A percentile compares a stretch with the other conserved stretches of the same genome.
phyloP scores from a whole-genome alignment of 768 basidiomycete genomes.

The Pholiota conissans region DNA sequence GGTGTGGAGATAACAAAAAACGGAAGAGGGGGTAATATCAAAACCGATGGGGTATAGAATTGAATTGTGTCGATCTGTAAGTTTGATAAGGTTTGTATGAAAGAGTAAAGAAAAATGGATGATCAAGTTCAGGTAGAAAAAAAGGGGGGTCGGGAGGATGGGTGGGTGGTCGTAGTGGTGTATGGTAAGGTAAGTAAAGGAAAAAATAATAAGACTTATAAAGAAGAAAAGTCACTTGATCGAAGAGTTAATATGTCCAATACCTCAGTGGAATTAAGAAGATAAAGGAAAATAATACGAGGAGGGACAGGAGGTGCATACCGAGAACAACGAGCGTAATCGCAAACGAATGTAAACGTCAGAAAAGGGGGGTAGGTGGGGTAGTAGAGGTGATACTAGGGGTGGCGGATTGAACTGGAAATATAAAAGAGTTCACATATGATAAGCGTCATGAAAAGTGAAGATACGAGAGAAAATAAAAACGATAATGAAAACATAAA shows the following conservation, averaged over 20 bases:
- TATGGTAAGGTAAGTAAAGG: neutral
- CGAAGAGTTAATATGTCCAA: neutral
- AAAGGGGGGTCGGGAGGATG: neutral
- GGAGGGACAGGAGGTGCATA: neutral
- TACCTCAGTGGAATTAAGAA: neutral
- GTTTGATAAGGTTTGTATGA: neutral
- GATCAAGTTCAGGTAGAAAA: neutral
- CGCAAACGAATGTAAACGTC: neutral
- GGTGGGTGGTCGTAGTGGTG: neutral
- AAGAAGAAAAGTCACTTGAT: slow-evolving; percentile 4
- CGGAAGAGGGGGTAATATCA: neutral
- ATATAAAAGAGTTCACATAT: neutral
- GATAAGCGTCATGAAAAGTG: slow-evolving; percentile 5
- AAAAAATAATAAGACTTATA: neutral
- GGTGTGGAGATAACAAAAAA: neutral
- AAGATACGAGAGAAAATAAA: slow-evolving; percentile 4
- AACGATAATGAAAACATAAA: slow-evolving; percentile 3
- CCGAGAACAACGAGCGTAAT: neutral
- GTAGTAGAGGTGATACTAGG: neutral
- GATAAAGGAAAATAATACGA: neutral
- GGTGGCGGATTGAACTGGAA: neutral
- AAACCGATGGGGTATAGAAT: neutral
- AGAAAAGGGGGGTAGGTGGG: neutral
- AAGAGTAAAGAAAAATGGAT: neutral
- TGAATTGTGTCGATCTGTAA: slow-evolving; percentile 6